phyloP scores from a whole-genome alignment of 2,329 filamentous ascomycete genomes.

The Penicillium hordei region DNA sequence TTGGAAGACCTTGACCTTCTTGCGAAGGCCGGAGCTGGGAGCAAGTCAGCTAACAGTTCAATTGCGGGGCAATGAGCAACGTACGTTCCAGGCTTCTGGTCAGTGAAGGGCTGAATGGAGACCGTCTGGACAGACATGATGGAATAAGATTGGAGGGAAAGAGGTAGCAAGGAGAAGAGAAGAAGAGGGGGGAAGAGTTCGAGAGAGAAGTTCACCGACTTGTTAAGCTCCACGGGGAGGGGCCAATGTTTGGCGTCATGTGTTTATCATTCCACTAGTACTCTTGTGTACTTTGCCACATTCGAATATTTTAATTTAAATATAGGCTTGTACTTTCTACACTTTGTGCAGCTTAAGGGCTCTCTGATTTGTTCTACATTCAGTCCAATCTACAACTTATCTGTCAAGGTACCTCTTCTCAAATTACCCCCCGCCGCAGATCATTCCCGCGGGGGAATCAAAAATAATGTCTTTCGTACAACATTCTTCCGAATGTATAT shows the following conservation, averaged over 20 bases:
- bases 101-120: constrained; percentile 77
- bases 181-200: constrained; percentile 8
- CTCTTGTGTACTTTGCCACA: constrained; percentile 1
- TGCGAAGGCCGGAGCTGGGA: constrained; percentile 87
- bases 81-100: constrained; percentile 99
- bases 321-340: not conserved
- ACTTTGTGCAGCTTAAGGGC: not conserved
- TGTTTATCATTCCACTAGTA: constrained; percentile 27
- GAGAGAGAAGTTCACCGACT: constrained; percentile 27
- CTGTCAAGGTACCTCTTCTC: not conserved
- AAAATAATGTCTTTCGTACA: not conserved
- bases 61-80: constrained; percentile 45
- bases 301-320: not conserved
- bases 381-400: not conserved
- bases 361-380: not conserved
- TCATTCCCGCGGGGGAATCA: not conserved
- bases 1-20: constrained; percentile 98
- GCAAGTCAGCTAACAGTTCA: constrained; percentile 17
- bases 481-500: not conserved
- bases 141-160: constrained; percentile 5
- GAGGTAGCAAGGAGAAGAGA: constrained; percentile 6
- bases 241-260: constrained; percentile 21
- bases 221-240: constrained; percentile 21
- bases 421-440: constrained; percentile 4
- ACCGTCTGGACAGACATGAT: constrained; percentile 50